A percentile compares a stretch with the other conserved stretches of the same genome.
Conservation (phyloP, 805 yeast species). For the Metschnikowia lachancei region DNA sequence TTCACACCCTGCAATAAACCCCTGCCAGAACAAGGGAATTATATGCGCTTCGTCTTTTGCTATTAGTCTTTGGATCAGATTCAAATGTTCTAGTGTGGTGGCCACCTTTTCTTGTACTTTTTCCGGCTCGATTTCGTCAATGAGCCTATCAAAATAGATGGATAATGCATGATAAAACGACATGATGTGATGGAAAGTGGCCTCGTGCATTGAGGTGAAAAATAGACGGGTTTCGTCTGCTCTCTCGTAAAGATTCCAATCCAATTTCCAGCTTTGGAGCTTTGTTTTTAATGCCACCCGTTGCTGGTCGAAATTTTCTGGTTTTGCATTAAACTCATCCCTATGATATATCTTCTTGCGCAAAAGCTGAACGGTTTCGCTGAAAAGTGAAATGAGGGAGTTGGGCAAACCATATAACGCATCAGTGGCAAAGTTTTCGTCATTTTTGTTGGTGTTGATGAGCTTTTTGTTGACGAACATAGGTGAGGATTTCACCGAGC, state of each 20-base stretch:
- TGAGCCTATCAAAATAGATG: constrained; percentile 68
- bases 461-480: constrained; percentile 41
- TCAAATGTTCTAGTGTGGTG: constrained; percentile 60
- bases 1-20: constrained; percentile 84
- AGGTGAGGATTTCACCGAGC: constrained; percentile 29
- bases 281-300: constrained; percentile 40
- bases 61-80: constrained; percentile 57
- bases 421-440: constrained; percentile 66
- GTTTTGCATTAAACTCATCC: constrained; percentile 25
- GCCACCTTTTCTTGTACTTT: constrained; percentile 62
- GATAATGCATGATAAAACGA: constrained; percentile 72
- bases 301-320: constrained; percentile 34
- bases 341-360: constrained; percentile 58
- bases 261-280: constrained; percentile 64
- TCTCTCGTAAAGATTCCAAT: constrained; percentile 56
- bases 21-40: constrained; percentile 84
- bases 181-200: constrained; percentile 74
- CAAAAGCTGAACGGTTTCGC: constrained; percentile 66
- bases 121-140: constrained; percentile 52
- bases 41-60: constrained; percentile 55
- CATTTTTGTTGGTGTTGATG: constrained; percentile 48
- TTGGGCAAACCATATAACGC: constrained; percentile 84
- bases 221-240: constrained; percentile 28
- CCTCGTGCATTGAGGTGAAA: constrained; percentile 59
- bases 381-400: constrained; percentile 67